A percentile compares a stretch with the other conserved stretches of the same genome.
Conservation (phyloP, 805 yeast genomes). For the Hanseniaspora osmophila region DNA sequence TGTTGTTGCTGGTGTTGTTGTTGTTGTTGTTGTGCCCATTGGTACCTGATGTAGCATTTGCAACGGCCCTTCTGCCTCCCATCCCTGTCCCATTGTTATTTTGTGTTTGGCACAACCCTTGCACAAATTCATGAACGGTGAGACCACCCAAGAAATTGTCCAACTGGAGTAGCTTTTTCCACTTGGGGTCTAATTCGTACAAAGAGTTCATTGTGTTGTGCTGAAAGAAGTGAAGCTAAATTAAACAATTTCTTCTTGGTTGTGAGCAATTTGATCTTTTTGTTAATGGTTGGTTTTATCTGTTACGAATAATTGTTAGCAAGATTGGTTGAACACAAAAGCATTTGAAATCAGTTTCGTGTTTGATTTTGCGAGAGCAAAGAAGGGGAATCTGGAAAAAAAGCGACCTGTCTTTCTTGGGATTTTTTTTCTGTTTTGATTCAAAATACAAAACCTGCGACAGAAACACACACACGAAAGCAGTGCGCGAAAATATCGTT, state of each 20-base stretch:
- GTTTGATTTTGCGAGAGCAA: too few species aligned
- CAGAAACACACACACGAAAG: too few species aligned
- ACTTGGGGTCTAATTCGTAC: slow-evolving; percentile 52
- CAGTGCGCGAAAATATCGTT: too few species aligned
- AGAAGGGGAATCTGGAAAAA: background rate
- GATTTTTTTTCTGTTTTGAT: too few species aligned
- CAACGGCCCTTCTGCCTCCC: background rate
- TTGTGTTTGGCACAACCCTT: slow-evolving; percentile 61
- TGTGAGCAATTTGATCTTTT: background rate
- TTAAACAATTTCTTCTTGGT: background rate
- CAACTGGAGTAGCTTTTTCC: slow-evolving; percentile 37
- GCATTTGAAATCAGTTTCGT: too few species aligned
- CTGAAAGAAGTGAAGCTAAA: too few species aligned
- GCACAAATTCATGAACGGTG: slow-evolving; percentile 67
- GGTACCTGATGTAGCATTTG: background rate
- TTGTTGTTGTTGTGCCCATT: background rate
- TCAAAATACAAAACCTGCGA: too few species aligned
- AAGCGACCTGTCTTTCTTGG: too few species aligned
- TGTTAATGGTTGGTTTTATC: too few species aligned
- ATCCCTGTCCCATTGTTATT: slow-evolving; percentile 7
- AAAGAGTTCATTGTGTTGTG: slow-evolving; percentile 25
- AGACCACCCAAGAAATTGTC: slow-evolving; percentile 56
- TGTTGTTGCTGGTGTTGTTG: background rate
- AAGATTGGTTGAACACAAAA: too few species aligned
- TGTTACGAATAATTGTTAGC: too few species aligned